Evolutionary conservation across 306 rosid genomes (phyloP), one percentile per base, ranked within the genome.

Genomic region (Vigna mungo): DNA sequence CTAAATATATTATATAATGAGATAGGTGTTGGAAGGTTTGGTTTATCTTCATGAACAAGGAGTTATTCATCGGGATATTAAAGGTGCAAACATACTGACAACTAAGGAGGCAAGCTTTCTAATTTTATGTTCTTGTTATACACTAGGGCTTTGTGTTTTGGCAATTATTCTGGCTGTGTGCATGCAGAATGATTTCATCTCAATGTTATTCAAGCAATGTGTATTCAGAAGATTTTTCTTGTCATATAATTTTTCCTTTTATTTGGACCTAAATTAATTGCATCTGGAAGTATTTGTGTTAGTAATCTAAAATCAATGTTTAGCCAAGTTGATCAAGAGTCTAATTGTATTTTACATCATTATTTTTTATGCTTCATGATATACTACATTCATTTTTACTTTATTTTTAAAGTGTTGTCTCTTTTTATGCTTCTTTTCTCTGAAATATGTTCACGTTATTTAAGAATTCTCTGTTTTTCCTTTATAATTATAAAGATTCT

Each of bases 11-110:
- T 71, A 32, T 56, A 32, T 82, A 34, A 71, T 71, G 87, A 76
- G 75, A 64, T 80, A 95, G 99, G 99, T 95, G 81, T 87, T 95
- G 92, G 99, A 95, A 86, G 99, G 99, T 80, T 86, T 95, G 89
- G 99, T 95, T 68, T 95, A 95, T 88, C 93, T 95, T 46, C 99
- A 95, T 36, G 99, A 95, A 83, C 99, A 95, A 80, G 99, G 99
- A 71, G 99, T 95, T 68, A 95, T 95, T 75, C 99, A 95, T 91
- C 89, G 99, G 27, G 99, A 95, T 82, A 95, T 95, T 49, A 95
- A 95, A 88, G 99, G 99, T 87, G 99, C 99, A 56, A 95, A 95
- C 81, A 95, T 95, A 82, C 85, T 95, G 88, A 90, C 99, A 75
- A 95, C 99, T 55, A 95, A 95, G 86, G 99, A 95, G 93, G 99